These are phyloP conservation scores for Aeminium ludgeri DNA, from an alignment of 495 filamentous ascomycete species.

Conservation along the genomic window DNA sequence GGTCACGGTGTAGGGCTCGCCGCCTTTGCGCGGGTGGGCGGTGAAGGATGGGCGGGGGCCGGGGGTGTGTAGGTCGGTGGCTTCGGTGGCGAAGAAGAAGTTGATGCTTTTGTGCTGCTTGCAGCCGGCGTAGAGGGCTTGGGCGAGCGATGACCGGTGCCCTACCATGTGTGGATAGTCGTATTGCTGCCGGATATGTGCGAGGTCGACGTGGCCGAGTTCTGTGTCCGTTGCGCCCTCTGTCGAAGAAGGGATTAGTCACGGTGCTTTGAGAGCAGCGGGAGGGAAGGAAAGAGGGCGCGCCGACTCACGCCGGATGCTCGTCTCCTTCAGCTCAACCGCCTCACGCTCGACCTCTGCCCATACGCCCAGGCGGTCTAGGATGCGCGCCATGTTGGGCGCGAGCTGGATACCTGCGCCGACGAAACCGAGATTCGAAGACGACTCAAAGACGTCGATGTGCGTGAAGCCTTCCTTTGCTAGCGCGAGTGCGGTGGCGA, in stretches of 20 bases:
- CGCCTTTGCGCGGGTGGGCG: slow-evolving; percentile 39
- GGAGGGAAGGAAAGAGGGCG: not conserved
- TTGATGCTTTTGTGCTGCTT: slow-evolving; percentile 43
- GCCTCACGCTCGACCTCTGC: slow-evolving; percentile 45
- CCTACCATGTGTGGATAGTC: slow-evolving; percentile 63
- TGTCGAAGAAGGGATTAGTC: slow-evolving; percentile 16
- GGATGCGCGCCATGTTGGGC: slow-evolving; percentile 60
- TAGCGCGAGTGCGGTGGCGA: slow-evolving; percentile 53
- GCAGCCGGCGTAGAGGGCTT: slow-evolving; percentile 50
- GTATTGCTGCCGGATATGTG: slow-evolving; percentile 49
- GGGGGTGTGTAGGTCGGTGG: slow-evolving; percentile 38
- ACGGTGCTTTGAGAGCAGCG: slow-evolving; percentile 2
- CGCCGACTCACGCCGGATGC: slow-evolving; percentile 30
- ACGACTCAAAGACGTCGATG: slow-evolving; percentile 57
- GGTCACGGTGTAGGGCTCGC: slow-evolving; percentile 36
- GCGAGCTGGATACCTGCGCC: slow-evolving; percentile 72
- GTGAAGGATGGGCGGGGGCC: slow-evolving; percentile 38
- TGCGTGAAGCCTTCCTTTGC: slow-evolving; percentile 56
- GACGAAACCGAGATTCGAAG: slow-evolving; percentile 60
- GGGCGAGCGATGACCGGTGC: slow-evolving; percentile 58
- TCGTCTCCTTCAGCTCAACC: slow-evolving; percentile 36
- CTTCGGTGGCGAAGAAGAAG: slow-evolving; percentile 48
- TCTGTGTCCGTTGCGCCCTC: slow-evolving; percentile 51
- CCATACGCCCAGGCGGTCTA: slow-evolving; percentile 54
- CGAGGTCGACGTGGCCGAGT: slow-evolving; percentile 51